Percentiles rank a stretch among this genome's conserved stretches.
These are phyloP conservation scores for Trichosporon ovoides DNA, from an alignment of 1,284 basidiomycete genomes.

Conservation along the genomic window DNA sequence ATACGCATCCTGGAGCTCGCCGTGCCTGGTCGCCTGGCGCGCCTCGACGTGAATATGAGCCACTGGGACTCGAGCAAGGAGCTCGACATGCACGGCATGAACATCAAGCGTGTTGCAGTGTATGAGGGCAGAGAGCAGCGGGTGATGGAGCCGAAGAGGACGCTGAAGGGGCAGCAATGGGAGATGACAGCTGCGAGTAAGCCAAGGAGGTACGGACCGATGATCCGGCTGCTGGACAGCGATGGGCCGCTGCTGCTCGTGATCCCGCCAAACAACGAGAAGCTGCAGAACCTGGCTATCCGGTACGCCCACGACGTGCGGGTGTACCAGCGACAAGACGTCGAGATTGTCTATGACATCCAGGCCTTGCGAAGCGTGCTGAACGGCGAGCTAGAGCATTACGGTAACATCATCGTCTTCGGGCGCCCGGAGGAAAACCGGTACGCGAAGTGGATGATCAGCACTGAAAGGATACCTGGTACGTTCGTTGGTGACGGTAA, in stretches of 20 bases:
- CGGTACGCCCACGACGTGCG: conserved; percentile 64
- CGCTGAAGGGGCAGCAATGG: neutral
- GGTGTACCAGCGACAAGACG: conserved; percentile 64
- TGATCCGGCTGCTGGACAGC: conserved; percentile 60
- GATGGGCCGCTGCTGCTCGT: conserved; percentile 57
- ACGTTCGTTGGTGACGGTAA: conserved; percentile 3
- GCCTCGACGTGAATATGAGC: conserved; percentile 39
- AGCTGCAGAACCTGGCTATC: conserved; percentile 54
- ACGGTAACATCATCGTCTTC: conserved; percentile 58
- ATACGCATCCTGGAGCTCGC: conserved; percentile 47
- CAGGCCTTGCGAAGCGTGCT: conserved; percentile 45
- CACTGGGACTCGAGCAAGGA: conserved; percentile 25
- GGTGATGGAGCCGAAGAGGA: neutral
- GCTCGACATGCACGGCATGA: conserved; percentile 31
- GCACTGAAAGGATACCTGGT: conserved; percentile 30
- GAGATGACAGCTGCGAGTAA: neutral
- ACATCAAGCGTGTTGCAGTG: conserved; percentile 31
- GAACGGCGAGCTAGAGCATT: conserved; percentile 30
- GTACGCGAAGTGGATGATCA: conserved; percentile 32
- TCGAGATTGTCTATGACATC: conserved; percentile 55
- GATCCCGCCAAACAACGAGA: conserved; percentile 29
- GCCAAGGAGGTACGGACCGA: conserved; percentile 53
- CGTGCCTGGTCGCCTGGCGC: conserved; percentile 39
- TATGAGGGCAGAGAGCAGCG: neutral
- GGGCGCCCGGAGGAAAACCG: conserved; percentile 42